Conservation (phyloP, 148 eudicot genomes). For the Rhododendron vialii region DNA sequence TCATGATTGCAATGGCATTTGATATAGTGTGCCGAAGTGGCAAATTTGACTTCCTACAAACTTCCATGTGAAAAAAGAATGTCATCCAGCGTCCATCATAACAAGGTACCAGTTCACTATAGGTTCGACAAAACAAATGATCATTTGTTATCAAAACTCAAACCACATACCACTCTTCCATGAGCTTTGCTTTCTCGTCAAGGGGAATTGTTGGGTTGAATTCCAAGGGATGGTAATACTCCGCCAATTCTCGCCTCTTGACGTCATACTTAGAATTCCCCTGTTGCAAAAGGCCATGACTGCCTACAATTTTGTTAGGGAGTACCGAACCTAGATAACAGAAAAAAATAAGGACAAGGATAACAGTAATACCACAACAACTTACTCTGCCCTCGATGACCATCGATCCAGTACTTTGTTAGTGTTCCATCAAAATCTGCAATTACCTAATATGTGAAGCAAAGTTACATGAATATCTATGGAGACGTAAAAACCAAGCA, state of each 20-base stretch:
- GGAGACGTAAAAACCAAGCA: neutral
- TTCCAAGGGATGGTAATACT: constrained; percentile 83
- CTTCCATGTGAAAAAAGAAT: neutral
- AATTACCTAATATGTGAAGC: constrained; percentile 53
- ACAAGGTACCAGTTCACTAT: neutral
- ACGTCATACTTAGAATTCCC: constrained; percentile 66
- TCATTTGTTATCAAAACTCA: neutral
- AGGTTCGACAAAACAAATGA: neutral
- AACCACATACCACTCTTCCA: constrained; percentile 83
- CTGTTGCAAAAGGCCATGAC: constrained; percentile 89
- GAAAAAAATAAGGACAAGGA: neutral
- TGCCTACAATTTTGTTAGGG: constrained; percentile 47
- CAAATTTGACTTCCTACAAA: neutral
- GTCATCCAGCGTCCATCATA: neutral
- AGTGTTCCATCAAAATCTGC: constrained; percentile 91
- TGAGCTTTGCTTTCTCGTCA: constrained; percentile 79
- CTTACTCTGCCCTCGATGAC: constrained; percentile 85
- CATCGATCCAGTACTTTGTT: constrained; percentile 69
- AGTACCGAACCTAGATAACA: neutral
- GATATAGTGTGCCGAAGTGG: neutral
- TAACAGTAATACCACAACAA: constrained; percentile 3
- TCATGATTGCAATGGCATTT: neutral
- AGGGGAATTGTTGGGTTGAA: constrained; percentile 76
- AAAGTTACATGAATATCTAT: neutral
- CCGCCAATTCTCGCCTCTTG: constrained; percentile 71